phyloP scores from a whole-genome alignment of 768 basidiomycete species.

The Naganishia onofrii region DNA sequence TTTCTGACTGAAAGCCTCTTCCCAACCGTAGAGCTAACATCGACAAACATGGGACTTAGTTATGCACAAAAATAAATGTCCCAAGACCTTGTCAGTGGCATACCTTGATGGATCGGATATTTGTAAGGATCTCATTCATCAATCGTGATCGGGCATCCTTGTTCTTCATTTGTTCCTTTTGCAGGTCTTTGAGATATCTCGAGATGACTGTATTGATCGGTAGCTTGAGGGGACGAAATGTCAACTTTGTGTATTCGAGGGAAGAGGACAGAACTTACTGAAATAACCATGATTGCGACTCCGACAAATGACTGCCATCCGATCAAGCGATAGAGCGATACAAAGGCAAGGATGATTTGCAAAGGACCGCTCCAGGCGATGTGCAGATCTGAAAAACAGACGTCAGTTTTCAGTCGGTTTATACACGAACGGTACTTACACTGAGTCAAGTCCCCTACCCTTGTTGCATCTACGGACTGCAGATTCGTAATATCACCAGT shows the following conservation, averaged over 20 bases:
- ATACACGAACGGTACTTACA: slow-evolving; percentile 27
- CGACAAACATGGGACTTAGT: slow-evolving; percentile 52
- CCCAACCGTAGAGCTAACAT: slow-evolving; percentile 73
- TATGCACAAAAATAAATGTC: too few relatives aligned
- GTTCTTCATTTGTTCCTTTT: slow-evolving; percentile 89
- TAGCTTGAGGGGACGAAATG: slow-evolving; percentile 21
- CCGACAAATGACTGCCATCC: slow-evolving; percentile 91
- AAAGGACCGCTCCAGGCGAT: slow-evolving; percentile 82
- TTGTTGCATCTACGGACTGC: slow-evolving; percentile 66
- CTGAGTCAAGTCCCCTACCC: slow-evolving; percentile 49
- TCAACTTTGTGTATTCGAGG: neutral
- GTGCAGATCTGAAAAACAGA: slow-evolving; percentile 56
- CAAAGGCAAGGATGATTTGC: slow-evolving; percentile 80
- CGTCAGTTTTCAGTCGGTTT: too few relatives aligned
- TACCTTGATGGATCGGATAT: slow-evolving; percentile 67
- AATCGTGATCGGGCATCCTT: slow-evolving; percentile 62
- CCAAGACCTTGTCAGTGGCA: neutral
- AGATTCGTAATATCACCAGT: slow-evolving; percentile 92
- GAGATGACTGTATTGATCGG: slow-evolving; percentile 45
- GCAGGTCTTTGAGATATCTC: slow-evolving; percentile 57
- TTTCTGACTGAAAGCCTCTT: slow-evolving; percentile 77
- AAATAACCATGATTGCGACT: slow-evolving; percentile 75
- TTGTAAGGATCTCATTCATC: slow-evolving; percentile 90
- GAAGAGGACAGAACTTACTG: neutral
- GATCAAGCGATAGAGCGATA: slow-evolving; percentile 82